These are phyloP conservation scores for Salix viminalis DNA, from an alignment of 345 rosid species.

Conservation along the genomic window DNA sequence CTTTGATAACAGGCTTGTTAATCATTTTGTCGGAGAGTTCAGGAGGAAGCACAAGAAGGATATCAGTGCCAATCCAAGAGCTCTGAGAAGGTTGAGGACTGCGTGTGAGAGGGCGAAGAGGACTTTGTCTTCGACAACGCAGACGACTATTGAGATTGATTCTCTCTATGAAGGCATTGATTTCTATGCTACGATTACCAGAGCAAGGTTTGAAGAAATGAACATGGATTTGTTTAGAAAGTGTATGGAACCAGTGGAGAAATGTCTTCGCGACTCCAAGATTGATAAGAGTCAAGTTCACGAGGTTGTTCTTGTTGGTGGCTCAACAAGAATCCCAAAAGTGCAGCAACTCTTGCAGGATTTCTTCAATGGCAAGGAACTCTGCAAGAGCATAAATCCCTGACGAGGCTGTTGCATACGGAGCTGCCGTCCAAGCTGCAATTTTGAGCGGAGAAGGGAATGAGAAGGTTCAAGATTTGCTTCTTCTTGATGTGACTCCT, in stretches of 20 bases:
- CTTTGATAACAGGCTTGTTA: slow-evolving; percentile 18
- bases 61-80: slow-evolving; percentile 15
- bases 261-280: slow-evolving; percentile 20
- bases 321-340: slow-evolving; percentile 18
- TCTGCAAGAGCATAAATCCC: slow-evolving; percentile 21
- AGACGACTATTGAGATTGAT: slow-evolving; percentile 20
- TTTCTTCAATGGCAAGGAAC: slow-evolving; percentile 19
- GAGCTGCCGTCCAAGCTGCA: slow-evolving; percentile 24
- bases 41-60: slow-evolving; percentile 20
- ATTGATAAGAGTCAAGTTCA: slow-evolving; percentile 14
- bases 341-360: slow-evolving; percentile 20
- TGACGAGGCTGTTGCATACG: slow-evolving; percentile 19
- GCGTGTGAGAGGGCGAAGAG: slow-evolving; percentile 23
- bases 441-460: slow-evolving; percentile 11
- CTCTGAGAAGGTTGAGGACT: slow-evolving; percentile 23
- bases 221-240: slow-evolving; percentile 22
- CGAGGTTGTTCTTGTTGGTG: slow-evolving; percentile 23
- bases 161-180: slow-evolving; percentile 20
- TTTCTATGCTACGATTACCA: slow-evolving; percentile 10
- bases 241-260: slow-evolving; percentile 21
- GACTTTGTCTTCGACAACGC: slow-evolving; percentile 14
- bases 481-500: slow-evolving; percentile 19
- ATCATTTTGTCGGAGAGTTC: slow-evolving; percentile 20
- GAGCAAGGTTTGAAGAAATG: slow-evolving; percentile 20
- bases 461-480: slow-evolving; percentile 19